phyloP scores from a whole-genome alignment of 345 rosid species.

The Euphorbia peplus region DNA sequence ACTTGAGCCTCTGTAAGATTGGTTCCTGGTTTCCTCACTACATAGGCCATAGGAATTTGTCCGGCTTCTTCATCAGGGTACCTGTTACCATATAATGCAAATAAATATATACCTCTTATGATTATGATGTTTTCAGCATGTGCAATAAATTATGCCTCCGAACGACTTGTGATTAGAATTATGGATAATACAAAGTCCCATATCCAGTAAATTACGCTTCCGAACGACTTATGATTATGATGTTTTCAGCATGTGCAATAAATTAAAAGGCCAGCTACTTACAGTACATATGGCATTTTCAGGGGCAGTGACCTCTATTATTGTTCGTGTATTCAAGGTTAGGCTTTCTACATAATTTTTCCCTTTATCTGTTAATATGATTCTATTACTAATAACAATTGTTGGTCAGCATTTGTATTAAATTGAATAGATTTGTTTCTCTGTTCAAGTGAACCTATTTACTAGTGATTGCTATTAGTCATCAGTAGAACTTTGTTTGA shows the following conservation, averaged over 20 bases:
- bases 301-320: slow-evolving; percentile 67
- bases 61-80: slow-evolving; percentile 96
- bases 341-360: slow-evolving; percentile 5
- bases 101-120: not conserved
- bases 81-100: slow-evolving; percentile 34
- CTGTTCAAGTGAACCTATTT: not conserved
- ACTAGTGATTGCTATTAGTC: too few relatives aligned
- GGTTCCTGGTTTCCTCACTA: slow-evolving; percentile 80
- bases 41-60: slow-evolving; percentile 91
- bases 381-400: slow-evolving; percentile 18
- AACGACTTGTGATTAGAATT: too few relatives aligned
- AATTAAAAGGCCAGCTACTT: slow-evolving; percentile 24
- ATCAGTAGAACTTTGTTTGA: too few relatives aligned
- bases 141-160: too few relatives aligned
- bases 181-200: not conserved
- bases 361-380: slow-evolving; percentile 4
- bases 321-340: slow-evolving; percentile 95
- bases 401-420: not conserved
- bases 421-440: not conserved
- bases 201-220: not conserved
- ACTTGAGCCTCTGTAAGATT: slow-evolving; percentile 53
- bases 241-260: not conserved
- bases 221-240: not conserved
- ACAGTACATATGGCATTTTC: slow-evolving; percentile 98
- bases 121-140: too few relatives aligned